Evolutionary conservation across 306 rosid genomes (phyloP).

Genomic region (Cucumis melo): DNA sequence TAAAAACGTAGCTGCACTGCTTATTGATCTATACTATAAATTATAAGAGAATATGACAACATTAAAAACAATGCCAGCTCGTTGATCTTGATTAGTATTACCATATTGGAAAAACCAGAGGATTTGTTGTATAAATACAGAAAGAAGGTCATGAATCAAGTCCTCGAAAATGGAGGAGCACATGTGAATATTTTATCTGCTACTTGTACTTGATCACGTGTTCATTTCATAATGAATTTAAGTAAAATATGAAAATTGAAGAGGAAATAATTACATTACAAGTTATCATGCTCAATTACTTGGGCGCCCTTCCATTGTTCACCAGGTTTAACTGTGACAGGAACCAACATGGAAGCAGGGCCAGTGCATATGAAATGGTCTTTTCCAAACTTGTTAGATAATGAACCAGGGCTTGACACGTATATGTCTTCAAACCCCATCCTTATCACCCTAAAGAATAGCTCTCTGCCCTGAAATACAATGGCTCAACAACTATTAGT

Average conservation of each 20-base stretch:
- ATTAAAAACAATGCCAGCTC: neutral
- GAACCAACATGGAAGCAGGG: constrained; percentile 81
- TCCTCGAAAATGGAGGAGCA: neutral
- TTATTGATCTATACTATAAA: neutral
- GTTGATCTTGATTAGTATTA: neutral
- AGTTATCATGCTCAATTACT: constrained; percentile 88
- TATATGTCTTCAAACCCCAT: constrained; percentile 93
- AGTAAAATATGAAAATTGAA: neutral
- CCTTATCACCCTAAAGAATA: constrained; percentile 74
- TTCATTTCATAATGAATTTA: neutral
- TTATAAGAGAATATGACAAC: neutral
- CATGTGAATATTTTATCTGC: neutral
- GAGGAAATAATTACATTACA: constrained; percentile 17
- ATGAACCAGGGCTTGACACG: constrained; percentile 79
- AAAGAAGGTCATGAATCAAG: neutral
- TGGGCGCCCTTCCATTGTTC: constrained; percentile 91
- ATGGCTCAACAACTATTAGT: neutral
- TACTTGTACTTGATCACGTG: constrained; percentile 1
- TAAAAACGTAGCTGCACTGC: neutral
- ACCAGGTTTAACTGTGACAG: constrained; percentile 71
- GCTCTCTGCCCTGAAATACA: constrained; percentile 60
- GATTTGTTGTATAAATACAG: neutral
- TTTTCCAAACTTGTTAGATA: constrained; percentile 59
- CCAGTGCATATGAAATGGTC: constrained; percentile 87
- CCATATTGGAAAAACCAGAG: neutral